phyloP scores from a whole-genome alignment of 2,329 filamentous ascomycete species.

The Xylariaceae sp. region DNA sequence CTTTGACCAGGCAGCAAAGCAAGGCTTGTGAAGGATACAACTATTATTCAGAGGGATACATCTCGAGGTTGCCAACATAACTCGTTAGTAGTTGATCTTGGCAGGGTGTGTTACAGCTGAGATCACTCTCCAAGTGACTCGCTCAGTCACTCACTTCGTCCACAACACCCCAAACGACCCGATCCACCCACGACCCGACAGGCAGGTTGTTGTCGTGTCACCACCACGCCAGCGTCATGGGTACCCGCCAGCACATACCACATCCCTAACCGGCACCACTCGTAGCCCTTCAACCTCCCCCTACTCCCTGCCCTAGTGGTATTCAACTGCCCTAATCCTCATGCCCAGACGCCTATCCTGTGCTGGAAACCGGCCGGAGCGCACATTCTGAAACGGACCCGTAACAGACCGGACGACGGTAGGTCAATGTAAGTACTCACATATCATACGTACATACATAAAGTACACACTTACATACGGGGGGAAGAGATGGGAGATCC shows the following conservation, averaged over 20 bases:
- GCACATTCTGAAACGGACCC: neutral
- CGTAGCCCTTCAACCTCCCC: constrained; percentile 8
- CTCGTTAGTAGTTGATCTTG: neutral
- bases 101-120: neutral
- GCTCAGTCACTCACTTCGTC: neutral
- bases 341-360: neutral
- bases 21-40: too few species aligned
- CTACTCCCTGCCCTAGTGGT: neutral
- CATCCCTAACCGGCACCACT: neutral
- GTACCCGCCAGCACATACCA: constrained; percentile 12
- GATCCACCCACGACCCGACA: constrained; percentile 12
- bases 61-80: too few species aligned
- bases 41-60: too few species aligned
- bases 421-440: neutral
- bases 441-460: neutral
- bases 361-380: neutral
- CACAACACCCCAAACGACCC: neutral
- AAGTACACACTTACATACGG: neutral
- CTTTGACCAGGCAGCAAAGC: too few species aligned
- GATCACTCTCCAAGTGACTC: constrained; percentile 7
- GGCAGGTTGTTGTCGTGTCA: constrained; percentile 22
- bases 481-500: neutral
- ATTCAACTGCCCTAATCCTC: too few species aligned
- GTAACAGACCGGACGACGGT: neutral
- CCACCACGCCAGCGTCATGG: constrained; percentile 23